Evolutionary conservation across 257 asterid genomes (phyloP).

Genomic region (Fraxinus excelsior): DNA sequence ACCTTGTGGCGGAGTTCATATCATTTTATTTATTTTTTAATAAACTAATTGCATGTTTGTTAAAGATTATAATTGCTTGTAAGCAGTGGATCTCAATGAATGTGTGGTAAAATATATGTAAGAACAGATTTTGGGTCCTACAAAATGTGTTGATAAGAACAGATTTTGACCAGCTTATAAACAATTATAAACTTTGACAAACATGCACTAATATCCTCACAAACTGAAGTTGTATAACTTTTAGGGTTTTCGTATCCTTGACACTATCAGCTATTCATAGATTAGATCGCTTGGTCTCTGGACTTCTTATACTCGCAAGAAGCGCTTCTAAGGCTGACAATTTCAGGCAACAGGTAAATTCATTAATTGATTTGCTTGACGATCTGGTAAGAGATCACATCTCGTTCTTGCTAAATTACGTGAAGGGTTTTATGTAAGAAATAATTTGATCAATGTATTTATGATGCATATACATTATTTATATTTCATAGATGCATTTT

Average conservation of each 20-base stretch:
- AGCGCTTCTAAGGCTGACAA: slow-evolving; percentile 81
- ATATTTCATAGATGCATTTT: neutral
- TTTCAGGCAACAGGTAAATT: slow-evolving; percentile 81
- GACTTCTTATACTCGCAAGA: slow-evolving; percentile 95
- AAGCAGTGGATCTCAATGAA: too few species aligned
- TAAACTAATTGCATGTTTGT: neutral
- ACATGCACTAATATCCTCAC: slow-evolving; percentile 2
- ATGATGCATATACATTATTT: neutral
- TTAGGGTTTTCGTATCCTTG: slow-evolving; percentile 43
- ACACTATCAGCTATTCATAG: slow-evolving; percentile 83
- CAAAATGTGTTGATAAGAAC: too few species aligned
- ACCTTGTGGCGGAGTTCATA: neutral
- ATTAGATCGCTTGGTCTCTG: slow-evolving; percentile 94
- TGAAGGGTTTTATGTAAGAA: slow-evolving; percentile 1
- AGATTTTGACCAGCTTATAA: too few species aligned
- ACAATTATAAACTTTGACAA: too few species aligned
- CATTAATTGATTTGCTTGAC: slow-evolving; percentile 10
- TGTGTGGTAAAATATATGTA: too few species aligned
- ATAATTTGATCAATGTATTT: neutral
- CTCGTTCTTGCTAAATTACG: neutral
- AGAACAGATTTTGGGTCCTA: too few species aligned
- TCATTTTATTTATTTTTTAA: too few species aligned
- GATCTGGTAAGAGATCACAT: too few species aligned
- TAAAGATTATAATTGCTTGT: too few species aligned
- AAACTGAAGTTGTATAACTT: slow-evolving; percentile 7